A percentile compares a stretch with the other conserved stretches of the same genome.
These are phyloP conservation scores for Mortierella sp. DNA, from an alignment of 371 early-diverging fungal genomes.

Conservation along the genomic window DNA sequence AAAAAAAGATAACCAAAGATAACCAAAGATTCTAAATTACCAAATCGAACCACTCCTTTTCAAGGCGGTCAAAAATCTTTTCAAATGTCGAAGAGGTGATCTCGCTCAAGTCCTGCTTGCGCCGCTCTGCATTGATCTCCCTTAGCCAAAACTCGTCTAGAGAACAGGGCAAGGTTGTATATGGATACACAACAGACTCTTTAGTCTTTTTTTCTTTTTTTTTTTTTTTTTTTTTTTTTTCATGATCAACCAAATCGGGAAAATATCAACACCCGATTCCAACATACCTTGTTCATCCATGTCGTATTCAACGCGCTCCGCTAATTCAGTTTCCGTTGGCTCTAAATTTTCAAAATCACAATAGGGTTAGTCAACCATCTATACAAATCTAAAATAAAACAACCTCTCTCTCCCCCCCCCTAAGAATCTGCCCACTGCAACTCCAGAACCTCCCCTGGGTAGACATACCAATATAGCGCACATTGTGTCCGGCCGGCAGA, in stretches of 20 bases:
- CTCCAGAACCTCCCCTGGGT: neutral
- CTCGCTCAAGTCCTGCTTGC: slow-evolving; percentile 62
- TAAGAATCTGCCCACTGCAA: no score
- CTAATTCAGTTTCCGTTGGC: slow-evolving; percentile 85
- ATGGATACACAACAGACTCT: neutral
- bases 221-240: neutral
- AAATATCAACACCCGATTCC: no score
- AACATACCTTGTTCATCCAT: slow-evolving; percentile 94
- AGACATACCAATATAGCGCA: slow-evolving; percentile 34
- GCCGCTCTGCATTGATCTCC: slow-evolving; percentile 73
- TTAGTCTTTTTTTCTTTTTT: neutral
- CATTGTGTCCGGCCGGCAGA: slow-evolving; percentile 31
- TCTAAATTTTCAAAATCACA: slow-evolving; percentile 58
- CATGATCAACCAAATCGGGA: no score
- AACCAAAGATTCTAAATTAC: slow-evolving; percentile 54
- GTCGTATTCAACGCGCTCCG: slow-evolving; percentile 91
- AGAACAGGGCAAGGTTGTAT: neutral
- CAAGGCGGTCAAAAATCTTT: slow-evolving; percentile 88
- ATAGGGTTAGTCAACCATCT: no score
- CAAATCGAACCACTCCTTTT: slow-evolving; percentile 97
- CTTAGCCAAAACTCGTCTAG: slow-evolving; percentile 82
- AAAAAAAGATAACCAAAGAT: slow-evolving; percentile 2
- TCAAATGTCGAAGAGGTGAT: slow-evolving; percentile 82
- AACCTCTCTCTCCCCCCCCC: no score
- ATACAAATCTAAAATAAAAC: neutral